Evolutionary conservation across 805 yeast genomes (phyloP).

Genomic region (Cyberlindnera maritima): DNA sequence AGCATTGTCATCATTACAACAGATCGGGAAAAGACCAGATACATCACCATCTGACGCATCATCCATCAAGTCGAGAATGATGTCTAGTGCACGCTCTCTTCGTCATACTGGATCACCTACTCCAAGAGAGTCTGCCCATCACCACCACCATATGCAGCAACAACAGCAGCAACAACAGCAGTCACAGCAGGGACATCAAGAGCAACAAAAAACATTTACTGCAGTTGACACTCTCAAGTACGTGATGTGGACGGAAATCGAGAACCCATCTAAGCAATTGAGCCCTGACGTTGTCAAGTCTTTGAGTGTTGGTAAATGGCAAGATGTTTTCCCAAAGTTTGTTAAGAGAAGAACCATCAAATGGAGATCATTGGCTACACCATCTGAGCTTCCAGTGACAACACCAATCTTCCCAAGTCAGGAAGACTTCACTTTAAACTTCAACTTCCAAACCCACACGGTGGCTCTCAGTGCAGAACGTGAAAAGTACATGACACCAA

Average conservation of each 20-base stretch:
- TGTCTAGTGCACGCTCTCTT: constrained; percentile 2
- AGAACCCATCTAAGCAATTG: constrained; percentile 74
- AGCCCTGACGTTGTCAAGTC: constrained; percentile 52
- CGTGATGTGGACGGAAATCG: constrained; percentile 56
- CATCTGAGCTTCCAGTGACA: constrained; percentile 87
- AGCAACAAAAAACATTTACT: constrained; percentile 13
- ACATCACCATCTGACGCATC: background rate
- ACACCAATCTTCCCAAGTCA: constrained; percentile 74
- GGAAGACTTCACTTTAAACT: constrained; percentile 66
- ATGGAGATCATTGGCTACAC: constrained; percentile 92
- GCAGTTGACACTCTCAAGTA: constrained; percentile 21
- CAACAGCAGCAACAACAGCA: constrained; percentile 16
- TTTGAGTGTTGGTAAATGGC: constrained; percentile 83
- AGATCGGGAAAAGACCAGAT: constrained; percentile 13
- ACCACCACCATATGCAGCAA: background rate
- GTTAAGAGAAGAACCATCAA: constrained; percentile 68
- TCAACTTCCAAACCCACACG: constrained; percentile 80
- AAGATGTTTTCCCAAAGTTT: constrained; percentile 77
- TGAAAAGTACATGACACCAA: constrained; percentile 48
- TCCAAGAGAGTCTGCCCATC: constrained; percentile 4
- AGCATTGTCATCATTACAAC: constrained; percentile 21
- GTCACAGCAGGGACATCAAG: constrained; percentile 9
- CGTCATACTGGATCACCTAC: background rate
- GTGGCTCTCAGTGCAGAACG: constrained; percentile 62
- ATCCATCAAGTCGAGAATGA: constrained; percentile 1